A percentile compares a stretch with the other conserved stretches of the same genome.
Conservation (phyloP, 2,329 filamentous ascomycete species). For the Aspergillus sp. region DNA sequence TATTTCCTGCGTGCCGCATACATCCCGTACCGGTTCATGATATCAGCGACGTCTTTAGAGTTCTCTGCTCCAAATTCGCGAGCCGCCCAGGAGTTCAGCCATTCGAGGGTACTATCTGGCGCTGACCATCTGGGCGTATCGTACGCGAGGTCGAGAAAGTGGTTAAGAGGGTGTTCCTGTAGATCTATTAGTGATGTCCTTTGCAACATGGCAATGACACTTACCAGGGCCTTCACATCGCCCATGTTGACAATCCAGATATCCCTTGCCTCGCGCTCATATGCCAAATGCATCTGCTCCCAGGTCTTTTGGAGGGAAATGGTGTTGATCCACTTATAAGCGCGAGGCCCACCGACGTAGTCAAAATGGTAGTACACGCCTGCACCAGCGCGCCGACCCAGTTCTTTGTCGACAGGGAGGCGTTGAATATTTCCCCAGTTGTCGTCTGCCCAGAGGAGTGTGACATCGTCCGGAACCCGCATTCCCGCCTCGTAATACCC, state of each 20-base stretch:
- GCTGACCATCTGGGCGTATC: slow-evolving; percentile 50
- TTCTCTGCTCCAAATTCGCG: slow-evolving; percentile 48
- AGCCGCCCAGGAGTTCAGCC: slow-evolving; percentile 48
- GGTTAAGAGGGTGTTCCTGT: slow-evolving; percentile 53
- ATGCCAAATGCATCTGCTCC: slow-evolving; percentile 56
- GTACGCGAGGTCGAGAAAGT: slow-evolving; percentile 61
- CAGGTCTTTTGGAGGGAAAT: slow-evolving; percentile 56
- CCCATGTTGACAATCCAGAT: slow-evolving; percentile 62
- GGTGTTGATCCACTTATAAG: slow-evolving; percentile 58
- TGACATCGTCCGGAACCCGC: slow-evolving; percentile 55
- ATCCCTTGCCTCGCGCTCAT: slow-evolving; percentile 48
- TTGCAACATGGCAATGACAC: slow-evolving; percentile 1
- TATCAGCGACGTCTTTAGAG: slow-evolving; percentile 40
- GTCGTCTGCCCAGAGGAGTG: slow-evolving; percentile 60
- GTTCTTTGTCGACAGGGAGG: slow-evolving; percentile 53
- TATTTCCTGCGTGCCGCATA: slow-evolving; percentile 53
- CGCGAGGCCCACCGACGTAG: slow-evolving; percentile 52
- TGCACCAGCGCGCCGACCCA: slow-evolving; percentile 50
- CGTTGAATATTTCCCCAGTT: slow-evolving; percentile 59
- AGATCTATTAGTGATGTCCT: neutral
- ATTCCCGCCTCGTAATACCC: slow-evolving; percentile 58
- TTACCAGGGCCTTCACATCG: slow-evolving; percentile 52
- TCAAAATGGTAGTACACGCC: slow-evolving; percentile 55
- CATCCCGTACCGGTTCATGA: slow-evolving; percentile 49
- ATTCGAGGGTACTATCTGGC: slow-evolving; percentile 43